A percentile compares a stretch with the other conserved stretches of the same genome.
Evolutionary conservation across 306 rosid species (phyloP).

Genomic region (Sindora glabra): DNA sequence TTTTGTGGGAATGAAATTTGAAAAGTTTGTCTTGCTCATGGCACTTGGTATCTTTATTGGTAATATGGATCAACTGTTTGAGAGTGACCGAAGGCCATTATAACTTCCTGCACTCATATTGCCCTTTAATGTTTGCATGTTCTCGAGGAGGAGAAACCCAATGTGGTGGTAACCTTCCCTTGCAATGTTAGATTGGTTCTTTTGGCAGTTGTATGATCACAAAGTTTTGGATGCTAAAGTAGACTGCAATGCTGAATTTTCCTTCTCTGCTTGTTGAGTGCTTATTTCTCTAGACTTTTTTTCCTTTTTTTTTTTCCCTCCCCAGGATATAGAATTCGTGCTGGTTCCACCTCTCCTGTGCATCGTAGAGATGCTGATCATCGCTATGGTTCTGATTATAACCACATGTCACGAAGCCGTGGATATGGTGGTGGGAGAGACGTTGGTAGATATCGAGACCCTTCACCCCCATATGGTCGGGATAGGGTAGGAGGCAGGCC

Average conservation of each 20-base stretch:
- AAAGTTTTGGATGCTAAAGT: conserved; percentile 28
- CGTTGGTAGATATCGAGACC: conserved; percentile 63
- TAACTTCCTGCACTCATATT: conserved; percentile 30
- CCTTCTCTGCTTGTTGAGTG: conserved; percentile 20
- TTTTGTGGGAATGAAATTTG: conserved; percentile 11
- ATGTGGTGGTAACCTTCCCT: conserved; percentile 38
- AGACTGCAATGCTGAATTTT: conserved; percentile 25
- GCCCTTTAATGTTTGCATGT: conserved; percentile 22
- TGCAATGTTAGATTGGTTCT: conserved; percentile 37
- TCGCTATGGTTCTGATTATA: conserved; percentile 51
- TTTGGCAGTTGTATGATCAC: conserved; percentile 40
- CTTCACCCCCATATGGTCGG: conserved; percentile 62
- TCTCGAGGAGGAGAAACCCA: conserved; percentile 37
- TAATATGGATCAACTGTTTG: conserved; percentile 17
- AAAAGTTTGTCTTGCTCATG: conserved; percentile 16
- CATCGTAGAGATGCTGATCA: conserved; percentile 61
- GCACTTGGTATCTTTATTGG: conserved; percentile 10
- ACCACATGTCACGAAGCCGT: conserved; percentile 42
- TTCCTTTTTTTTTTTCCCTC: conserved; percentile 47
- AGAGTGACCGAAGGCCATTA: conserved; percentile 30
- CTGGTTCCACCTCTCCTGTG: conserved; percentile 85
- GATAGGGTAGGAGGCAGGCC: conserved; percentile 71
- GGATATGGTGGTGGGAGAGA: conserved; percentile 63
- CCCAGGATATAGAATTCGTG: conserved; percentile 94
- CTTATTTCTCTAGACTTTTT: conserved; percentile 40